Evolutionary conservation across 164 flowering plant species (phyloP).

Genomic region (Vitis labrusca): DNA sequence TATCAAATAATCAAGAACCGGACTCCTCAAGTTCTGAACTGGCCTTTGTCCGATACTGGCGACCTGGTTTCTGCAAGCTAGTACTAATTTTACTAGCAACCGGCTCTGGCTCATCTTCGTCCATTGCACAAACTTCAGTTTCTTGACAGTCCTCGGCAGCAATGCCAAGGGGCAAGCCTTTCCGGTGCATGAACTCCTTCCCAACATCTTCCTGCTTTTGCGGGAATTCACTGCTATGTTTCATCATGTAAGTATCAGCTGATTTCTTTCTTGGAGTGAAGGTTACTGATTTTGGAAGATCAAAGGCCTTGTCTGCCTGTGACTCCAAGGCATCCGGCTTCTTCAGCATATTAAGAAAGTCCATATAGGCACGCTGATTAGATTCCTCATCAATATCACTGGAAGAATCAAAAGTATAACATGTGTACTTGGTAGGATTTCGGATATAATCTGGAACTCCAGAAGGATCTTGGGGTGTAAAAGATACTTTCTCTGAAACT

Average conservation of each 20-base stretch:
- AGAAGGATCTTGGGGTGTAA: slow-evolving; percentile 20
- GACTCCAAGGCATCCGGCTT: slow-evolving; percentile 22
- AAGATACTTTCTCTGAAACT: slow-evolving; percentile 12
- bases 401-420: slow-evolving; percentile 63
- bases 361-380: slow-evolving; percentile 61
- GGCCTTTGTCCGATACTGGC: slow-evolving; percentile 58
- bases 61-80: slow-evolving; percentile 35
- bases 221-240: slow-evolving; percentile 15
- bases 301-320: slow-evolving; percentile 23
- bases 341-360: slow-evolving; percentile 45
- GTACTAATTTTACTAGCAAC: slow-evolving; percentile 11
- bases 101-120: slow-evolving; percentile 60
- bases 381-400: slow-evolving; percentile 60
- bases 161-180: slow-evolving; percentile 34
- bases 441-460: slow-evolving; percentile 75
- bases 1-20: no score
- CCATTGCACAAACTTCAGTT: slow-evolving; percentile 71
- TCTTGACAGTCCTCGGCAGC: slow-evolving; percentile 44
- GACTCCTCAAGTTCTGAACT: slow-evolving; percentile 6
- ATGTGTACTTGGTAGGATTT: slow-evolving; percentile 73
- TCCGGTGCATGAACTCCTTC: slow-evolving; percentile 21
- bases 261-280: slow-evolving; percentile 66
- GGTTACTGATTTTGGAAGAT: slow-evolving; percentile 49
- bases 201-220: slow-evolving; percentile 21
- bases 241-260: slow-evolving; percentile 17